Conservation (phyloP, 306 rosid genomes). For the Trifolium subterraneum region DNA sequence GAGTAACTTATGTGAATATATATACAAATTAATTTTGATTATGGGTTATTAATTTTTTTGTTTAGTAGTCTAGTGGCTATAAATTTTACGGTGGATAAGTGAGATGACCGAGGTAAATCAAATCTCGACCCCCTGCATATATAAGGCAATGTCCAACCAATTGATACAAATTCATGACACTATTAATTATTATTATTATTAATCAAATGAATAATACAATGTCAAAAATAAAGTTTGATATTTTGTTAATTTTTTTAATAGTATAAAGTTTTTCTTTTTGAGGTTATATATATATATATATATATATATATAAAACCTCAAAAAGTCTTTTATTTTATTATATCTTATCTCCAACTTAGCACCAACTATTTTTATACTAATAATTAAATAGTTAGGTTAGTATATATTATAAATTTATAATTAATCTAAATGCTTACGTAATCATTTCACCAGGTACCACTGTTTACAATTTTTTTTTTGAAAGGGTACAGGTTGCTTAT, state of each 20-base stretch:
- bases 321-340: too few relatives aligned
- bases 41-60: too few relatives aligned
- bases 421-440: neutral
- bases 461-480: too few relatives aligned
- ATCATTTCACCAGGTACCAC: neutral
- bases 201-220: neutral
- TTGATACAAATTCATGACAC: too few relatives aligned
- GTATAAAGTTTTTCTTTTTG: neutral
- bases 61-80: too few relatives aligned
- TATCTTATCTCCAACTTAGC: neutral
- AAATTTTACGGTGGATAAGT: too few relatives aligned
- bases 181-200: neutral
- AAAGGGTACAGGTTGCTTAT: too few relatives aligned
- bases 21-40: neutral
- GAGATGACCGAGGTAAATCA: too few relatives aligned
- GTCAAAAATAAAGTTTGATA: slow-evolving; percentile 13
- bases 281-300: neutral
- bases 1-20: slow-evolving; percentile 10
- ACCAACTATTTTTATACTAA: neutral
- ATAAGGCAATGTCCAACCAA: too few relatives aligned
- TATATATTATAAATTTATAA: too few relatives aligned
- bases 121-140: too few relatives aligned
- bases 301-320: too few relatives aligned
- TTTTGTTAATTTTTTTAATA: neutral
- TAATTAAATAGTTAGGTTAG: neutral